Evolutionary conservation across 495 filamentous ascomycete genomes (phyloP).

Genomic region (Podospora appendiculata): DNA sequence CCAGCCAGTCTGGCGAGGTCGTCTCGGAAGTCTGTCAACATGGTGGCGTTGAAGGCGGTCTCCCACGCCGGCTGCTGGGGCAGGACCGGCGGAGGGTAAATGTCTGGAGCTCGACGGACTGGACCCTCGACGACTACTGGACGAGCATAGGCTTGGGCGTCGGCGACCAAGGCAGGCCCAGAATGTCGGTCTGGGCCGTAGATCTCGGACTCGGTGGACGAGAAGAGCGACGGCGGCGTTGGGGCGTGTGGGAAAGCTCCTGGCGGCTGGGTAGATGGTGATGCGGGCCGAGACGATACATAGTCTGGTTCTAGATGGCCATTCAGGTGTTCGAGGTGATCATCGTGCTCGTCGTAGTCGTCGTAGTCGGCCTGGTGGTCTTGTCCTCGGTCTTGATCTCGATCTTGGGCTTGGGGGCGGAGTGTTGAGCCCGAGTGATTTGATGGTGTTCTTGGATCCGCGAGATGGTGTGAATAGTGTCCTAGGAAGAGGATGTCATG

Average conservation of each 20-base stretch:
- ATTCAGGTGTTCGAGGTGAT: not conserved
- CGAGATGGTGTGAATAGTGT: constrained; percentile 6
- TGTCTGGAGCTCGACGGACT: constrained; percentile 12
- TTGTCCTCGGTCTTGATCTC: constrained; percentile 8
- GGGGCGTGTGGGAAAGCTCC: constrained; percentile 26
- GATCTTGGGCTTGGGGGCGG: too few species aligned
- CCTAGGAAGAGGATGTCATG: constrained; percentile 2
- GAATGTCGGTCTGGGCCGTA: constrained; percentile 27
- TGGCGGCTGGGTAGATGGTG: constrained; percentile 12
- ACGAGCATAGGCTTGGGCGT: constrained; percentile 16
- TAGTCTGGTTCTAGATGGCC: not conserved
- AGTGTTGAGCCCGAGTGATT: not conserved
- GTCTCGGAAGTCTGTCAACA: constrained; percentile 32
- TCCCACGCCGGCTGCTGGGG: constrained; percentile 20
- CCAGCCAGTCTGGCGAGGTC: constrained; percentile 35
- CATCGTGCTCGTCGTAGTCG: not conserved
- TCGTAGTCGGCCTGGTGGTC: constrained; percentile 1
- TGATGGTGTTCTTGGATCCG: not conserved
- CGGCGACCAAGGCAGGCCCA: constrained; percentile 17
- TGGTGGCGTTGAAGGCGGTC: constrained; percentile 19
- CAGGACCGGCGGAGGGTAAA: constrained; percentile 2
- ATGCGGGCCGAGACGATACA: constrained; percentile 8
- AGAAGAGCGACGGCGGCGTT: constrained; percentile 16
- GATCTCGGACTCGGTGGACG: constrained; percentile 23
- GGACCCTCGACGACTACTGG: constrained; percentile 22